These are phyloP conservation scores for Aspergillus sclerotiicarbonarius DNA, from an alignment of 495 filamentous ascomycete species.

Conservation along the genomic window DNA sequence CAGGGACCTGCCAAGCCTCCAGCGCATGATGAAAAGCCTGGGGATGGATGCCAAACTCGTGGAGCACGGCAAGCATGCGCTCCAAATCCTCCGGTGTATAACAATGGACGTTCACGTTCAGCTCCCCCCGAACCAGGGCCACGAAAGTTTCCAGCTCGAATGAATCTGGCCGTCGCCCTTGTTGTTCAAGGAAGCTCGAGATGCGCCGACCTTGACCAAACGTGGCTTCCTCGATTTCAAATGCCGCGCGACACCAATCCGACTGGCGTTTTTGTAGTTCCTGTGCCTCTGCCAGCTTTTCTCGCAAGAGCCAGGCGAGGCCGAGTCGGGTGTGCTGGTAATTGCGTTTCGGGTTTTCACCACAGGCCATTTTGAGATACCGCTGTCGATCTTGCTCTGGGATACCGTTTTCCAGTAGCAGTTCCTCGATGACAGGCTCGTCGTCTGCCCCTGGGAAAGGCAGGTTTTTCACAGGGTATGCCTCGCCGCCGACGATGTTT, in stretches of 20 bases:
- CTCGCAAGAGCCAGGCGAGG: constrained; percentile 58
- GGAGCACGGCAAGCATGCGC: constrained; percentile 58
- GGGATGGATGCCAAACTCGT: constrained; percentile 62
- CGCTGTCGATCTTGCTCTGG: constrained; percentile 39
- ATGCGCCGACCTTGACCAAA: not conserved
- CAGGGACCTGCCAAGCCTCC: constrained; percentile 58
- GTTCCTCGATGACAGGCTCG: constrained; percentile 49
- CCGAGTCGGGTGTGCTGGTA: constrained; percentile 51
- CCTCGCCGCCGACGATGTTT: constrained; percentile 69
- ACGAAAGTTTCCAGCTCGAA: constrained; percentile 56
- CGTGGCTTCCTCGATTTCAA: constrained; percentile 4
- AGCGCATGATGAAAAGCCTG: constrained; percentile 66
- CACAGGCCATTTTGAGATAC: constrained; percentile 73
- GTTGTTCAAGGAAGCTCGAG: constrained; percentile 8
- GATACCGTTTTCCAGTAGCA: constrained; percentile 47
- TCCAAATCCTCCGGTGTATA: constrained; percentile 65
- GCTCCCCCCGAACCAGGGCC: constrained; percentile 58
- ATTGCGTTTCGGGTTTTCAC: constrained; percentile 55
- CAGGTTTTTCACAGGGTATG: constrained; percentile 60
- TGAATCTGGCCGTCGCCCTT: constrained; percentile 41
- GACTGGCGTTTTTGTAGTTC: constrained; percentile 52
- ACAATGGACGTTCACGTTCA: constrained; percentile 64
- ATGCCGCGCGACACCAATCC: constrained; percentile 52
- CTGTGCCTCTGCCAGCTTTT: constrained; percentile 58
- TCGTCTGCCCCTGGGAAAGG: constrained; percentile 38